Base-by-base conservation (phyloP, 805 yeast genomes). In the Peterozyma toletana region DNA sequence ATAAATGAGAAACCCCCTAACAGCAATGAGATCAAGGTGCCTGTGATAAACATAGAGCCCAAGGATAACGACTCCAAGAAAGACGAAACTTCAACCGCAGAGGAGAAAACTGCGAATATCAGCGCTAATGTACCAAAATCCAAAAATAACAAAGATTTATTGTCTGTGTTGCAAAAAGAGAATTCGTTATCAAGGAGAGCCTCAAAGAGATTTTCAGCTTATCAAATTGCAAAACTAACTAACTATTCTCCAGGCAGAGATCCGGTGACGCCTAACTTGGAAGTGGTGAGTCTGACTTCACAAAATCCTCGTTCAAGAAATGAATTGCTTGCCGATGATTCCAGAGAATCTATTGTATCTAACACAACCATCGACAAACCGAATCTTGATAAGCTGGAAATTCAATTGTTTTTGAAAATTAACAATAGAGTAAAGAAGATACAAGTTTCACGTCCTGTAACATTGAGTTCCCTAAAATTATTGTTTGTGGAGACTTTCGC, bases 191-290 rank as follows among this genome's bases (percentile, higher is more conserved):
- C 84, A 66, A 75, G 99, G 52, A 75, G 96, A 48, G 99, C 98
- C 0, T 90, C 97, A 0, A 83, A 91, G 53, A 70, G 99, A 44
- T 91, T 84, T 57, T 88, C 96, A 5, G 96, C 97, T 0, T 91
- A 90, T 48, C 98, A 91, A 56, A 82, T 83, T 62, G 87, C 95
- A 1, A 86, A 84, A 54, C 69, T 86, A 10, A 68, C 86, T 0
- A 78, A 73, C 48, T 44, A 42, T 65, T 64, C 47, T 57, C 73
- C 10, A 55, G 44, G 44, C 51, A 45, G 55, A 51, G 46, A 58
- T 55, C 31, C 58, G 48, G 59, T 9, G 53, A 62, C 43, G 41
- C 60, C 62, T 9, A 21, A 21, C 27, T 21, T 21, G 27, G 27
- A 21, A 21, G 27, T 4, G 7, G 7, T 21, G 27, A 21, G 7